These are phyloP conservation scores for Fraxinus platypoda DNA, from an alignment of 305 asterid species.

Conservation along the genomic window DNA sequence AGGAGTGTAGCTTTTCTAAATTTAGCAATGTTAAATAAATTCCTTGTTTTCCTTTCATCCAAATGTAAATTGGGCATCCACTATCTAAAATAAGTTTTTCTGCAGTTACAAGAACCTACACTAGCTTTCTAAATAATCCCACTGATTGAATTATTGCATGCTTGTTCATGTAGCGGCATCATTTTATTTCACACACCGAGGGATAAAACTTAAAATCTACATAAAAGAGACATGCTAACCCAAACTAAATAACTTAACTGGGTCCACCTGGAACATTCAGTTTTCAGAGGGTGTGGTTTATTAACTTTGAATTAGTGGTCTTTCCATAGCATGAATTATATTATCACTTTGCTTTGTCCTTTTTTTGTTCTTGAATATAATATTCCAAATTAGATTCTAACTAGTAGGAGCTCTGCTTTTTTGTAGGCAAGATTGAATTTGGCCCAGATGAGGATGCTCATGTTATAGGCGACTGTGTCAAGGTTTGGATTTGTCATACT, in stretches of 20 bases:
- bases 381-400: conserved; percentile 18
- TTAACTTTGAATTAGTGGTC: neutral
- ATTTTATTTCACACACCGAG: neutral
- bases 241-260: neutral
- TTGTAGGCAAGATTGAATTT: conserved; percentile 82
- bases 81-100: neutral
- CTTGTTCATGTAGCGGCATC: neutral
- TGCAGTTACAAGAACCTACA: neutral
- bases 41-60: neutral
- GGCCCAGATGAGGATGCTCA: conserved; percentile 92
- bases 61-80: neutral
- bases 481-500: conserved; percentile 49
- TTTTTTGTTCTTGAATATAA: conserved; percentile 13
- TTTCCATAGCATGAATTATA: neutral
- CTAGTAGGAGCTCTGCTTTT: conserved; percentile 26
- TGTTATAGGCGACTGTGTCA: conserved; percentile 95
- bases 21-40: conserved; percentile 3
- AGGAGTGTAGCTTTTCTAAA: conserved; percentile 6
- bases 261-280: neutral
- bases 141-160: neutral
- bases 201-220: neutral
- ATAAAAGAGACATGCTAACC: neutral
- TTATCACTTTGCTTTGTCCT: neutral
- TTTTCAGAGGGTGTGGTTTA: neutral
- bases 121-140: neutral